Percentiles rank a stretch among this genome's conserved stretches.
Conservation (phyloP, 2,329 filamentous ascomycete species). For the Arthroderma sp. region DNA sequence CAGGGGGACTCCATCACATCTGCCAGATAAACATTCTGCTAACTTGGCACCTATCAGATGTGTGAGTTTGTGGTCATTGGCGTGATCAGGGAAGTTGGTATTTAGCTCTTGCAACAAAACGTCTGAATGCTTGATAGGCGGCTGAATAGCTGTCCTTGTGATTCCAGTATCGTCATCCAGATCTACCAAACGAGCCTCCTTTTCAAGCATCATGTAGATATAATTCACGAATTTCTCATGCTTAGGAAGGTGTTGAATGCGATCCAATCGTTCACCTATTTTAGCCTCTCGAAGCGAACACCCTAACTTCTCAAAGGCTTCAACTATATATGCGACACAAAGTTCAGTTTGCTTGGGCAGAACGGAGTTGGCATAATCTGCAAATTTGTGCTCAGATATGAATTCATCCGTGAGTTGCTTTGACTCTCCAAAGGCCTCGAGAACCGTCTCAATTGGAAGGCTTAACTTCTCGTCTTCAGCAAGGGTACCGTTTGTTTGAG, state of each 20-base stretch:
- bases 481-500: background rate
- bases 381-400: constrained; percentile 5
- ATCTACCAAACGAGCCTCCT: constrained; percentile 3
- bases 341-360: constrained; percentile 7
- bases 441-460: constrained; percentile 1
- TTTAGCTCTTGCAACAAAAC: constrained; percentile 1
- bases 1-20: constrained; percentile 3
- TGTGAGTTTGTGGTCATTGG: constrained; percentile 6
- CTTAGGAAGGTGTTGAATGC: constrained; percentile 4
- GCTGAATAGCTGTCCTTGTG: background rate
- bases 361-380: constrained; percentile 1
- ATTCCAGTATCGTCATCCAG: background rate
- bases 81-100: background rate
- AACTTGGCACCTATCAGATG: constrained; percentile 6
- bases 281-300: background rate
- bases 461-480: background rate
- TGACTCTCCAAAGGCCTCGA: constrained; percentile 6
- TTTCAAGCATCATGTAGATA: constrained; percentile 8
- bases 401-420: constrained; percentile 5
- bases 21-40: constrained; percentile 5
- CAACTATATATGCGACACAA: constrained; percentile 7
- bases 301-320: constrained; percentile 8
- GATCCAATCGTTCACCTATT: background rate
- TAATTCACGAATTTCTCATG: constrained; percentile 11
- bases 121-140: background rate